These are phyloP conservation scores for Didymella pomorum DNA, from an alignment of 2,329 filamentous ascomycete species.

Conservation along the genomic window DNA sequence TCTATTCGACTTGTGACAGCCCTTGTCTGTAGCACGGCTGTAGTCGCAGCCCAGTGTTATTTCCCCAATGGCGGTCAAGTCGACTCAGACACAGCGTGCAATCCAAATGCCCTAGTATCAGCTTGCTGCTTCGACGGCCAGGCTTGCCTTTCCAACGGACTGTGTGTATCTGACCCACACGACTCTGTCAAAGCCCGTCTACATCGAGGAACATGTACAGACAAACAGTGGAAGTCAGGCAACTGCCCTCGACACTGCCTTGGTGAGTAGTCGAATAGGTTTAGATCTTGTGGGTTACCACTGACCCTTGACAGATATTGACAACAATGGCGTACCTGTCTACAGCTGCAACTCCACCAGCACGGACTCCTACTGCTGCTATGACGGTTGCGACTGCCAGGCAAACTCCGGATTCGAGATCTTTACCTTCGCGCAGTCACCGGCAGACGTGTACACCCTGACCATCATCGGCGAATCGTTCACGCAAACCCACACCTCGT, in stretches of 20 bases:
- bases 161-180: slow-evolving; percentile 39
- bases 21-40: slow-evolving; percentile 11
- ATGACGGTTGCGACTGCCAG: slow-evolving; percentile 36
- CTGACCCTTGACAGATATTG: slow-evolving; percentile 27
- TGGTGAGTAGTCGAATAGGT: slow-evolving; percentile 13
- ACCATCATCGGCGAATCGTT: slow-evolving; percentile 40
- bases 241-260: slow-evolving; percentile 39
- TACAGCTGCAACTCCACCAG: slow-evolving; percentile 38
- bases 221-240: slow-evolving; percentile 34
- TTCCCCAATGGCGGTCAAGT: slow-evolving; percentile 28
- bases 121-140: slow-evolving; percentile 40
- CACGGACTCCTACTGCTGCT: slow-evolving; percentile 39
- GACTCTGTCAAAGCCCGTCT: slow-evolving; percentile 27
- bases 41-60: slow-evolving; percentile 22
- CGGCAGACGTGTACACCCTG: slow-evolving; percentile 33
- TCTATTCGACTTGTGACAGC: slow-evolving; percentile 7
- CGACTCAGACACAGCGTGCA: slow-evolving; percentile 26
- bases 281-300: background rate
- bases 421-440: slow-evolving; percentile 28
- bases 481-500: slow-evolving; percentile 31
- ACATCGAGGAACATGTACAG: slow-evolving; percentile 41
- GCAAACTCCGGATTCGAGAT: slow-evolving; percentile 25
- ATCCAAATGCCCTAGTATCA: slow-evolving; percentile 31
- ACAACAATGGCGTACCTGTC: slow-evolving; percentile 35
- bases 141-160: slow-evolving; percentile 44